Base-by-base conservation (phyloP, 306 rosid species). In the Spatholobus suberectus region DNA sequence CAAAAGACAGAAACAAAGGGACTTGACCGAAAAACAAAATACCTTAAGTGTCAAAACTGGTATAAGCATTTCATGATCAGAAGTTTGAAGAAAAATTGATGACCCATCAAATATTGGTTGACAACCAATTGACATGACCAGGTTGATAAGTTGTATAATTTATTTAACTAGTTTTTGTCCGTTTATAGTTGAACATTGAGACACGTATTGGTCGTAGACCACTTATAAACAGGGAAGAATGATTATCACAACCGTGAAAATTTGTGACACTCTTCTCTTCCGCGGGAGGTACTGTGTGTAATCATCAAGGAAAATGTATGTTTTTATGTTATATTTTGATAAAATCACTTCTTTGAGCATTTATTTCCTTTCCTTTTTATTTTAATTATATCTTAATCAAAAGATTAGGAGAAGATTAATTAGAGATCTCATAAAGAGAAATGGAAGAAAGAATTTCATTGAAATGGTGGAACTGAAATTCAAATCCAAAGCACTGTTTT, bases 101-200 rank as follows among this genome's bases (percentile, higher is more conserved):
- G 41, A 29, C 62, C 46, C 77, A 76, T 38, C 70, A 7, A 43
- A 43, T 65, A 37, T 44, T 80, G 68, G 51, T 73, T 69, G 76
- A 87, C 86, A 87, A 83, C 92, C 83, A 84, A 81, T 79, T 63
- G 66, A 62, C 80, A 77, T 43, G 51, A 71, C 38, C 37, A 40
- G 41, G 4, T 37, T 24, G 4, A 38, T 24, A 10, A 38, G 40
- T 35, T 41, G 26, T 29, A 6, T 6, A 6, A 13, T 52, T 72
- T 5, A 26, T 29, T 14, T 20, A 44, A 32, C 37, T 29, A 2
- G 49, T 17, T 68, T 80, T 81, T 85, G 74, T 70, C 62, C 43
- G 41, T 70, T 6, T 62, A 21, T 46, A 15, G 54, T 59, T 80
- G 35, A 35, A 13, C 15, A 11, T 13, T 27, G 21, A 29, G 69